Percentiles rank a stretch among this genome's conserved stretches.
These are phyloP conservation scores for Crithidia sp. DNA, from an alignment of 208 protist species.

Conservation along the genomic window DNA sequence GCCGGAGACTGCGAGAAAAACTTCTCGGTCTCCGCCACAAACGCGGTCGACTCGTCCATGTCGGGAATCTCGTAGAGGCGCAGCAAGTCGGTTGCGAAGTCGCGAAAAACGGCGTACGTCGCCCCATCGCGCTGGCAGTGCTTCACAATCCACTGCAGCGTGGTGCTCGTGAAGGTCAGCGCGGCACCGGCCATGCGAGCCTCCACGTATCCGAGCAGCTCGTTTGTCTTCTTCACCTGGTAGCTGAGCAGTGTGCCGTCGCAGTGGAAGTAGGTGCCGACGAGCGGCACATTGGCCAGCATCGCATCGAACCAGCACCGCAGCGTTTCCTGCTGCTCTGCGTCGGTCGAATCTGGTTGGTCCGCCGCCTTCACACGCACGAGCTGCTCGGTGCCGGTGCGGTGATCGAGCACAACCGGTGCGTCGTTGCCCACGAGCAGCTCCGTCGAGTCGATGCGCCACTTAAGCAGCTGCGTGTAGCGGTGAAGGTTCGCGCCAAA, in stretches of 20 bases:
- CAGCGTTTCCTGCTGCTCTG: constrained; percentile 63
- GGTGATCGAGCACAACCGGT: constrained; percentile 68
- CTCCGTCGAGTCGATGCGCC: constrained; percentile 75
- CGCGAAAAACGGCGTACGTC: constrained; percentile 71
- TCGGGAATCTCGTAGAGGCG: constrained; percentile 74
- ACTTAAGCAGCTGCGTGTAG: constrained; percentile 74
- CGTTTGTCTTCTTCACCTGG: constrained; percentile 71
- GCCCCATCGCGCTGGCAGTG: constrained; percentile 66
- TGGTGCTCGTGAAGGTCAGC: constrained; percentile 83
- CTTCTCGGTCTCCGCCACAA: constrained; percentile 28
- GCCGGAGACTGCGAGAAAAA: constrained; percentile 11
- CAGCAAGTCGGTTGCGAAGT: constrained; percentile 53
- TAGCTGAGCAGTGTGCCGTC: constrained; percentile 77
- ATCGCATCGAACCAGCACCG: constrained; percentile 86
- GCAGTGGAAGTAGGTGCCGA: constrained; percentile 83
- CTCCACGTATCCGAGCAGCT: constrained; percentile 72
- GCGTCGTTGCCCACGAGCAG: constrained; percentile 84
- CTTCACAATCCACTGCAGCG: constrained; percentile 75
- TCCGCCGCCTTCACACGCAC: constrained; percentile 54
- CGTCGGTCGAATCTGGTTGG: constrained; percentile 16
- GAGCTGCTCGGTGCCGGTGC: constrained; percentile 73
- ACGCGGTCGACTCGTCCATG: constrained; percentile 28
- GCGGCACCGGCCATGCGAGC: constrained; percentile 69
- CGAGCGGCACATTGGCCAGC: constrained; percentile 76
- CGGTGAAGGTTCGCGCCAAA: constrained; percentile 36